Evolutionary conservation across 2,329 filamentous ascomycete species (phyloP).

Genomic region (Davidsoniella virescens): DNA sequence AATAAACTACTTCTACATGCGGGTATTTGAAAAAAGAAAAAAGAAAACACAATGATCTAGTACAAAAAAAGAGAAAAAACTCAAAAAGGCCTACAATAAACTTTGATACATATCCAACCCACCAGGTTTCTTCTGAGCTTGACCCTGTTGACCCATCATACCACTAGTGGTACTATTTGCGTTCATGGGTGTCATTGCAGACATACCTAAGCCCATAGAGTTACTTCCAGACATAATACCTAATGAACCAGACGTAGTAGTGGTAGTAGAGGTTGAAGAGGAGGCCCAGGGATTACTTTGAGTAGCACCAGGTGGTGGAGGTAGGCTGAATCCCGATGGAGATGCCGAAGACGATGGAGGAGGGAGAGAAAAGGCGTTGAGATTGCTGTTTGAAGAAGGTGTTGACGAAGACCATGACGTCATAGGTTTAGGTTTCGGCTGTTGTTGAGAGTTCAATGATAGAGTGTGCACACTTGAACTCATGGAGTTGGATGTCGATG

Average conservation of each 20-base stretch:
- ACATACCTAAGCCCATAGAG: constrained; percentile 15
- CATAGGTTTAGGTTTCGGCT: constrained; percentile 20
- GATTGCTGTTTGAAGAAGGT: neutral
- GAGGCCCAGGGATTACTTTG: neutral
- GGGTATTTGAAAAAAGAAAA: no score
- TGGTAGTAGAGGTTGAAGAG: constrained; percentile 13
- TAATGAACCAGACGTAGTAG: constrained; percentile 1
- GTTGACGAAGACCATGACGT: constrained; percentile 16
- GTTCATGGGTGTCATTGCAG: constrained; percentile 10
- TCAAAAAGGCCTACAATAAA: constrained; percentile 30
- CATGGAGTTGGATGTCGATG: constrained; percentile 16
- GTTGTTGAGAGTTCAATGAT: constrained; percentile 13
- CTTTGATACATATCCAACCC: constrained; percentile 55
- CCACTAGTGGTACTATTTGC: constrained; percentile 13
- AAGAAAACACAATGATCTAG: no score
- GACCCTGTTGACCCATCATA: constrained; percentile 18
- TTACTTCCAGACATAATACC: constrained; percentile 10
- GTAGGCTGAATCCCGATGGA: constrained; percentile 30
- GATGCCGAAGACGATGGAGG: constrained; percentile 28
- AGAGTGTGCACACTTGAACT: neutral
- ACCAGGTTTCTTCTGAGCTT: constrained; percentile 23
- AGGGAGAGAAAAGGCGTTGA: constrained; percentile 36
- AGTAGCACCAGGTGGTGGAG: constrained; percentile 26
- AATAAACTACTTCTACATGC: no score
- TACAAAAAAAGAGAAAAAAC: neutral